Base-by-base conservation (phyloP, 176 grass and related monocot species). In the Stipa capillata region DNA sequence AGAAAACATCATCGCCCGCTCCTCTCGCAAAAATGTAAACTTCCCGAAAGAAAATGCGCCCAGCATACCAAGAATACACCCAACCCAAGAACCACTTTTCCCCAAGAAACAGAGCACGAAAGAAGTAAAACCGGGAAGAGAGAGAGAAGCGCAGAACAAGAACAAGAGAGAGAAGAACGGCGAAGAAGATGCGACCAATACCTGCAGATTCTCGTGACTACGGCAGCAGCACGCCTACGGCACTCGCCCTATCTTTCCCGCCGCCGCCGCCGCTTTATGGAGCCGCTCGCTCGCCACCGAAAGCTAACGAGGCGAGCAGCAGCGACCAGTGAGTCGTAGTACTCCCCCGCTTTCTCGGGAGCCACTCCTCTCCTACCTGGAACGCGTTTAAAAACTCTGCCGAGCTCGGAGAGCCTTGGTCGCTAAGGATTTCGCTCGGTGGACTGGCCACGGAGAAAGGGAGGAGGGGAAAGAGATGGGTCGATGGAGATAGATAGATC, bases 261-360 rank as follows among this genome's bases (percentile, higher is more conserved):
- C n/a, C n/a, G n/a, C n/a, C n/a, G n/a, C n/a, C n/a, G n/a, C n/a
- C 56, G 86, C 75, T 84, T 89, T 89, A 84, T 73, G 76, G 82
- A 80, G 81, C 84, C 60, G 69, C 69, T 69, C 62, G 69, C 87
- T 69, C 62, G 69, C 87, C 82, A 63, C 87, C 87, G 82, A 85
- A 76, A 89, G 87, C 62, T 58, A 59, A n/a, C n/a, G n/a, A n/a
- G n/a, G n/a, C 80, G 2, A 28, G 37, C 21, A 59, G 8, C 62
- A 17, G 45, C 47, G 21, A 13, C n/a, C 11, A 54, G 65, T 28
- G 65, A 79, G 75, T 9, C 65, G n/a, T n/a, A n/a, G n/a, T 84
- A 58, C 81, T 45, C 13, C 76, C 69, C 29, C 34, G 41, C 35
- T 85, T 89, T 89, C 65, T 72, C 47, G n/a, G 56, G 59, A 8